Conservation (phyloP, 1,284 basidiomycete genomes). For the Entoloma clypeatum region DNA sequence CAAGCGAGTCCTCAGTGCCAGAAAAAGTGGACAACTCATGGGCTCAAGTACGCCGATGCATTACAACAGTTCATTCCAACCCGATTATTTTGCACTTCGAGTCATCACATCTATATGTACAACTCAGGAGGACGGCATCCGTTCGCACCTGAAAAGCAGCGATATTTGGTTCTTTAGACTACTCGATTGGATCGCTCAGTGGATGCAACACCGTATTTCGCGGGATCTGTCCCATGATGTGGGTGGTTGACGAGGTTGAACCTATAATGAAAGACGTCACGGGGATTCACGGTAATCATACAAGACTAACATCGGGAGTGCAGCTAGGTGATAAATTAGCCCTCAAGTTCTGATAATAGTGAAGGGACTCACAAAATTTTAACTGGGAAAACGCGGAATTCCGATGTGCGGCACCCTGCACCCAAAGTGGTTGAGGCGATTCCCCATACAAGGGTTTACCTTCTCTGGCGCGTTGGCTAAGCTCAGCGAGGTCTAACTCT, state of each 20-base stretch:
- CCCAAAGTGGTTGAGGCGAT: slow-evolving; percentile 79
- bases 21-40: neutral
- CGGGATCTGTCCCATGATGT: slow-evolving; percentile 80
- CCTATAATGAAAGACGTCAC: slow-evolving; percentile 42
- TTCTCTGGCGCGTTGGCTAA: slow-evolving; percentile 64
- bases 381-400: slow-evolving; percentile 93
- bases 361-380: slow-evolving; percentile 73
- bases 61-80: no score
- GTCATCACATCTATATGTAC: no score
- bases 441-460: slow-evolving; percentile 85
- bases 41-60: neutral
- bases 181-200: slow-evolving; percentile 27
- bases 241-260: slow-evolving; percentile 92
- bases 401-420: slow-evolving; percentile 85
- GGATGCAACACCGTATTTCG: slow-evolving; percentile 63
- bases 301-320: slow-evolving; percentile 61
- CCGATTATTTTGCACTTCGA: neutral
- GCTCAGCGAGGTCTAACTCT: slow-evolving; percentile 71
- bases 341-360: slow-evolving; percentile 5
- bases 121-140: no score
- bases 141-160: neutral
- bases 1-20: neutral
- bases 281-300: slow-evolving; percentile 10
- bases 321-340: slow-evolving; percentile 38
- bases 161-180: slow-evolving; percentile 13